Evolutionary conservation across 768 basidiomycete genomes (phyloP).

Genomic region (Naganishia onofrii): DNA sequence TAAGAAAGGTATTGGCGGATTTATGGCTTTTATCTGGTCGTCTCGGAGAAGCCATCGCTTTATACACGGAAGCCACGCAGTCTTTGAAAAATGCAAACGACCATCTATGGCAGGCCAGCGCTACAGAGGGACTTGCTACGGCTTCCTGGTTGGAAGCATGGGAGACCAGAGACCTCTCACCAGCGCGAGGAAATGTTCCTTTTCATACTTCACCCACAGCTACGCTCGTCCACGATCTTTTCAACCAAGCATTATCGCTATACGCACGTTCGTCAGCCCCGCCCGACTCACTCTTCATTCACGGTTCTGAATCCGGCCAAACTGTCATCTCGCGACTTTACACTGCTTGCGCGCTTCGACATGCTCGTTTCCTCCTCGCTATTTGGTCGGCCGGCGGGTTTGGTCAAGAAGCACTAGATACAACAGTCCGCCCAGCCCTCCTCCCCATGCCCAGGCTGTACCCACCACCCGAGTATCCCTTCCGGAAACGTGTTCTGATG

Average conservation of each 20-base stretch:
- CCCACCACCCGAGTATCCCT: slow-evolving; percentile 28
- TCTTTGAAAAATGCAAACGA: slow-evolving; percentile 74
- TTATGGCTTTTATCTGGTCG: slow-evolving; percentile 85
- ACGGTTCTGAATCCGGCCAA: slow-evolving; percentile 28
- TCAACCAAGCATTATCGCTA: slow-evolving; percentile 16
- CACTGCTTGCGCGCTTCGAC: slow-evolving; percentile 72
- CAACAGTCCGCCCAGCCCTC: slow-evolving; percentile 39
- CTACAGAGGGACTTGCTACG: slow-evolving; percentile 79
- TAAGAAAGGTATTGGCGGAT: slow-evolving; percentile 84
- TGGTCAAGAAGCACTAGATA: slow-evolving; percentile 57
- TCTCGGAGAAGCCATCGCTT: slow-evolving; percentile 72
- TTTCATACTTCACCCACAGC: slow-evolving; percentile 13
- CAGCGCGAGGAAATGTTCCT: slow-evolving; percentile 11
- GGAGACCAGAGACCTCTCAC: slow-evolving; percentile 49
- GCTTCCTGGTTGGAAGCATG: slow-evolving; percentile 78
- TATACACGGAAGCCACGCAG: slow-evolving; percentile 81
- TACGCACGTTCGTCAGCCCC: slow-evolving; percentile 26
- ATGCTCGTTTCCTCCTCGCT: slow-evolving; percentile 74
- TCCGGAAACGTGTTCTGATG: slow-evolving; percentile 59
- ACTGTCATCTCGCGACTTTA: slow-evolving; percentile 26
- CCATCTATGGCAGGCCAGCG: slow-evolving; percentile 81
- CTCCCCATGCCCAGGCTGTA: slow-evolving; percentile 52
- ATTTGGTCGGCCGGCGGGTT: slow-evolving; percentile 67
- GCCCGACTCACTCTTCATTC: slow-evolving; percentile 29
- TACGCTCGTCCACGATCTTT: slow-evolving; percentile 3